Conservation (phyloP, 2,329 filamentous ascomycete genomes). For the Arthrocladium fulminans region DNA sequence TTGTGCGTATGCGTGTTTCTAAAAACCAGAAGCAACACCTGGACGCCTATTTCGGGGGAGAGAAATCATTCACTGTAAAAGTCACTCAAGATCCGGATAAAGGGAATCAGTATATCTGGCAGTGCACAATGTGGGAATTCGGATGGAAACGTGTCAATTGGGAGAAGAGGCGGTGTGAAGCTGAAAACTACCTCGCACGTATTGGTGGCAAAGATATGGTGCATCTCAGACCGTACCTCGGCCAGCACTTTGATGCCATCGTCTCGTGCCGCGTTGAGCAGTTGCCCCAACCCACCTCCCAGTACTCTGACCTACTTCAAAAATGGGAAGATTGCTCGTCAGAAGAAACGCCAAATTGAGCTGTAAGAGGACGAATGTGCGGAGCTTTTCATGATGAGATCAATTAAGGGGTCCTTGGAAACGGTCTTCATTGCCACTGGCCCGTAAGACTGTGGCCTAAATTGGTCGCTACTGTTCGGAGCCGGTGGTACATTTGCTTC, state of each 20-base stretch:
- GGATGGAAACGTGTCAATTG: background rate
- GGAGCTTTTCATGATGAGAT: too few relatives aligned
- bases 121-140: background rate
- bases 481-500: too few relatives aligned
- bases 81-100: background rate
- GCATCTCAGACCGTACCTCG: background rate
- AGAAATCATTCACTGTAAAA: background rate
- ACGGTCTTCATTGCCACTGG: too few relatives aligned
- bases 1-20: background rate
- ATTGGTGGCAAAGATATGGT: conserved; percentile 1
- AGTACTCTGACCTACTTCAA: too few relatives aligned
- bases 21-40: background rate
- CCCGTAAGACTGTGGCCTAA: too few relatives aligned
- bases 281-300: too few relatives aligned
- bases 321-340: too few relatives aligned
- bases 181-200: background rate
- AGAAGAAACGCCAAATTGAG: too few relatives aligned
- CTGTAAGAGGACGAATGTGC: too few relatives aligned
- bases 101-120: background rate
- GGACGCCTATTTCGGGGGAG: background rate
- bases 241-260: background rate
- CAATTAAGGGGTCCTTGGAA: too few relatives aligned
- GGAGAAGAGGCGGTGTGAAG: background rate
- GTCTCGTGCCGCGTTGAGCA: background rate
- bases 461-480: too few relatives aligned